phyloP scores from a whole-genome alignment of 2,329 filamentous ascomycete genomes.

The Zymoseptoria crescenta region DNA sequence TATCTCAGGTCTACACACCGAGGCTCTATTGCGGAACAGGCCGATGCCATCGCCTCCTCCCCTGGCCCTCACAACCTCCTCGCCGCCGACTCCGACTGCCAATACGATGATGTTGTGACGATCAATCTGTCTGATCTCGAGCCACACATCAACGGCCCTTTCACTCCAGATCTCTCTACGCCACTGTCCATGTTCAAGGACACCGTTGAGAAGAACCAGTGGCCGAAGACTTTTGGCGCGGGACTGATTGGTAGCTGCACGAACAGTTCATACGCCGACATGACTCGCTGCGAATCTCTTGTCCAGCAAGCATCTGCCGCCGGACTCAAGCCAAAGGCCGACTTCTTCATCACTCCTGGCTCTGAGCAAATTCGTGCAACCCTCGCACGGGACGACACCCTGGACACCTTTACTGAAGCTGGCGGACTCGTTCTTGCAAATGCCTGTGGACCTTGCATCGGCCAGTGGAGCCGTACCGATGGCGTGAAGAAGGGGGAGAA shows the following conservation, averaged over 20 bases:
- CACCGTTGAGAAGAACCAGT: conserved; percentile 72
- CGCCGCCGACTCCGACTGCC: conserved; percentile 67
- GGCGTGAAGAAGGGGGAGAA: conserved; percentile 72
- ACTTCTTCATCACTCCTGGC: conserved; percentile 94
- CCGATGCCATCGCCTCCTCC: conserved; percentile 53
- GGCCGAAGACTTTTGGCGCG: conserved; percentile 85
- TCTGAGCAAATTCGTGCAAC: conserved; percentile 96
- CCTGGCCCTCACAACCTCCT: conserved; percentile 58
- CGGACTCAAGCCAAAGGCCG: conserved; percentile 80
- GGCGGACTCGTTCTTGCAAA: conserved; percentile 89
- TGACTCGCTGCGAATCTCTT: conserved; percentile 88
- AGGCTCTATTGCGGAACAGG: conserved; percentile 59
- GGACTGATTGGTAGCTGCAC: conserved; percentile 97
- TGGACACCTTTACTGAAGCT: conserved; percentile 75
- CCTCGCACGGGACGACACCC: conserved; percentile 77
- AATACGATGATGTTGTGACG: conserved; percentile 85
- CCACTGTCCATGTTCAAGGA: conserved; percentile 85
- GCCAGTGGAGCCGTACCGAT: conserved; percentile 91
- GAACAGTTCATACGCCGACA: conserved; percentile 97
- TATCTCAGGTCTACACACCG: conserved; percentile 83
- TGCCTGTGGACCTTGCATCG: conserved; percentile 64
- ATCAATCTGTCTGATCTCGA: conserved; percentile 76
- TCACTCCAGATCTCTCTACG: conserved; percentile 90
- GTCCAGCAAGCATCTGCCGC: conserved; percentile 84
- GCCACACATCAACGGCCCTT: conserved; percentile 51